Evolutionary conservation across 2,329 filamentous ascomycete species (phyloP).

Genomic region (Aspergillus quadricinctus): DNA sequence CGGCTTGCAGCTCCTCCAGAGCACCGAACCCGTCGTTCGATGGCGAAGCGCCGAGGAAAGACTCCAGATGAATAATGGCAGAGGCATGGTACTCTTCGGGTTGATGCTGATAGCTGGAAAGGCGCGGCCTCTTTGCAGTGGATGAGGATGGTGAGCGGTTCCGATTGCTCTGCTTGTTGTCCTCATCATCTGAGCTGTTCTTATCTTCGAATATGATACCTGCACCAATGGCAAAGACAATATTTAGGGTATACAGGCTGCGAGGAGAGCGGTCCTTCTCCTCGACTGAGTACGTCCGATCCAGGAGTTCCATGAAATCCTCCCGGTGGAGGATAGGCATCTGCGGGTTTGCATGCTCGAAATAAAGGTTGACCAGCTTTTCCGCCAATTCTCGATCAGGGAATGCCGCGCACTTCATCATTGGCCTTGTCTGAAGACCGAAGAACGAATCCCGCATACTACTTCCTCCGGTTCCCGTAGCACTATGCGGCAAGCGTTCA

Average conservation of each 20-base stretch:
- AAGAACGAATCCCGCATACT: constrained; percentile 96
- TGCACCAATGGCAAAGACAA: constrained; percentile 93
- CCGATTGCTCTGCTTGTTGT: constrained; percentile 17
- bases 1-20: constrained; percentile 88
- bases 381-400: constrained; percentile 71
- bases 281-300: constrained; percentile 70
- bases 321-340: constrained; percentile 86
- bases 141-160: constrained; percentile 24
- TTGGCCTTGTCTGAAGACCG: constrained; percentile 86
- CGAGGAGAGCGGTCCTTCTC: constrained; percentile 65
- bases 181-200: constrained; percentile 21
- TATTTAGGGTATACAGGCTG: constrained; percentile 92
- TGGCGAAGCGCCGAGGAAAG: constrained; percentile 67
- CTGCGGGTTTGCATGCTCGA: constrained; percentile 93
- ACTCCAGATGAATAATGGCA: constrained; percentile 85
- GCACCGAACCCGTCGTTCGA: constrained; percentile 68
- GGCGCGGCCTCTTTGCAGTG: constrained; percentile 48
- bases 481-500: constrained; percentile 49
- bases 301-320: constrained; percentile 86
- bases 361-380: constrained; percentile 76
- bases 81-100: constrained; percentile 96
- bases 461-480: constrained; percentile 57
- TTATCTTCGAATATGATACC: constrained; percentile 74
- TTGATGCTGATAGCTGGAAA: constrained; percentile 61
- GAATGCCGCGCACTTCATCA: constrained; percentile 79